Evolutionary conservation across 2,329 filamentous ascomycete species (phyloP).

Genomic region (Elsinoe batatas): DNA sequence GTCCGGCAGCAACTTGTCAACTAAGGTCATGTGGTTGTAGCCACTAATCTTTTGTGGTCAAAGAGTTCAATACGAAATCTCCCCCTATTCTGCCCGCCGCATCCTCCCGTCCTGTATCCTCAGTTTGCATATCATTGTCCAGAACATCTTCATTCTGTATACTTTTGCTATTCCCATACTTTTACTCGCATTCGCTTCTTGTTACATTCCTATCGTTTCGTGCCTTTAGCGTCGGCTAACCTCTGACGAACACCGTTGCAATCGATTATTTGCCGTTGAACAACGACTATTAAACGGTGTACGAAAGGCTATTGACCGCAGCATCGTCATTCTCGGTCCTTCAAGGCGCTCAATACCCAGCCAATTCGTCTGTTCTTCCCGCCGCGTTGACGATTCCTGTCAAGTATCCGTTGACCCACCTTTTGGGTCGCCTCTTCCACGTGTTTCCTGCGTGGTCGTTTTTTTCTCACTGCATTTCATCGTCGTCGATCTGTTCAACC

Average conservation of each 20-base stretch:
- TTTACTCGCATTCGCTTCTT: not conserved
- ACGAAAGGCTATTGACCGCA: conserved; percentile 2
- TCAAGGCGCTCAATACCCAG: not conserved
- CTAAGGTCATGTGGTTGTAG: not conserved
- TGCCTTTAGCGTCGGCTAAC: not conserved
- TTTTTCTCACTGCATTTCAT: not conserved
- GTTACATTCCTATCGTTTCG: not conserved
- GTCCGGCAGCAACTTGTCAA: not conserved
- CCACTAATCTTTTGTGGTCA: not conserved
- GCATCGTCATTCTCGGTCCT: conserved; percentile 3
- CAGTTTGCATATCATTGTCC: not conserved
- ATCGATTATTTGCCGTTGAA: conserved; percentile 12
- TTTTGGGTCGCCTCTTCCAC: not conserved
- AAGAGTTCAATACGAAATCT: conserved; percentile 11
- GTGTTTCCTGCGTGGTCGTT: conserved; percentile 1
- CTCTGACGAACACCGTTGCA: conserved; percentile 13
- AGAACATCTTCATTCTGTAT: conserved; percentile 7
- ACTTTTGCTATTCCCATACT: not conserved
- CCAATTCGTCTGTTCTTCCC: not conserved
- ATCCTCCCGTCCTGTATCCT: not conserved
- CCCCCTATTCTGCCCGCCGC: conserved; percentile 2
- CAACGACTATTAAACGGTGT: conserved; percentile 2
- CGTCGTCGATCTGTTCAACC: not conserved
- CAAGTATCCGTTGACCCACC: conserved; percentile 10
- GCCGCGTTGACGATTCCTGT: conserved; percentile 4